A percentile compares a stretch with the other conserved stretches of the same genome.
These are phyloP conservation scores for Daucus carota DNA, from an alignment of 129 eudicot genomes.

Conservation along the genomic window DNA sequence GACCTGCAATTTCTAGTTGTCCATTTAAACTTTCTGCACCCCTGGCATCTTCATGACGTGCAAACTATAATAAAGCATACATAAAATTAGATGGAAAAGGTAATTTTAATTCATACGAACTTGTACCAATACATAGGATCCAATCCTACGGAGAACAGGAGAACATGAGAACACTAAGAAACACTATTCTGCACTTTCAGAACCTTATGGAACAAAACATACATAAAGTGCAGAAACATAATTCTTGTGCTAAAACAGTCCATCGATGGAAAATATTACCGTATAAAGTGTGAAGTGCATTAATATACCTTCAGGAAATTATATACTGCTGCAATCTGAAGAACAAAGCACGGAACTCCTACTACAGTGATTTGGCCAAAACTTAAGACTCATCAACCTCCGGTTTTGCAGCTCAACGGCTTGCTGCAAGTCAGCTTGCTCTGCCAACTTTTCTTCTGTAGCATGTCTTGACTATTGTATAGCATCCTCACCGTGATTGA, in stretches of 20 bases:
- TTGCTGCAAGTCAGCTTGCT: conserved; percentile 11
- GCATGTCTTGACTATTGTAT: conserved; percentile 8
- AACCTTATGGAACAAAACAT: too few relatives aligned
- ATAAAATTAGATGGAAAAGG: background rate
- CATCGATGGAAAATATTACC: too few relatives aligned
- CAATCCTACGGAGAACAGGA: too few relatives aligned
- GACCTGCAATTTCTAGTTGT: conserved; percentile 87
- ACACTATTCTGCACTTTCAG: too few relatives aligned
- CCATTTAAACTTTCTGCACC: conserved; percentile 81
- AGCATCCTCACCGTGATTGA: background rate
- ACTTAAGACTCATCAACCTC: conserved; percentile 5
- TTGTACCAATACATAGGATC: too few relatives aligned
- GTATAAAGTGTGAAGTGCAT: too few relatives aligned
- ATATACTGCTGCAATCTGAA: conserved; percentile 39
- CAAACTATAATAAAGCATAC: conserved; percentile 45
- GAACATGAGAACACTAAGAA: too few relatives aligned
- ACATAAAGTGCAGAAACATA: too few relatives aligned
- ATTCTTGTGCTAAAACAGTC: too few relatives aligned
- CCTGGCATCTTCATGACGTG: conserved; percentile 76
- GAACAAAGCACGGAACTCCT: conserved; percentile 27
- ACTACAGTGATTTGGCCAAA: background rate
- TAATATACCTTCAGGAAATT: conserved; percentile 40
- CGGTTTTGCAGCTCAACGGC: conserved; percentile 10
- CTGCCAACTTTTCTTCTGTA: conserved; percentile 4
- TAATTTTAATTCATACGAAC: background rate